Conservation (phyloP, 306 rosid species). For the Canavalia ensiformis region DNA sequence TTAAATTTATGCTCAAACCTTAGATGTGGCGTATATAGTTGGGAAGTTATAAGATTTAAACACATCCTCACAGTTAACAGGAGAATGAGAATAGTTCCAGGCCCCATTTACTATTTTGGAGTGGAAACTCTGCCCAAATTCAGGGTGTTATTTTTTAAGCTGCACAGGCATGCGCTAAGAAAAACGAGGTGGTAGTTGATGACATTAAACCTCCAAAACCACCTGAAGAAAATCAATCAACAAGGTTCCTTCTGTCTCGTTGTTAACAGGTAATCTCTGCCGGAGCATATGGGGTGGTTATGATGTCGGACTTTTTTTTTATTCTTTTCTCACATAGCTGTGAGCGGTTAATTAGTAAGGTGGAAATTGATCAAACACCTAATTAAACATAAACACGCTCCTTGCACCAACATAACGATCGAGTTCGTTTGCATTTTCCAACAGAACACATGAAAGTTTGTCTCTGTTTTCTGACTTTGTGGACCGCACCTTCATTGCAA, state of each 20-base stretch:
- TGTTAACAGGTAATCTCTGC: background rate
- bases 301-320: background rate
- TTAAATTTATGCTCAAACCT: too few relatives aligned
- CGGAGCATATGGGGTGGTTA: background rate
- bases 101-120: slow-evolving; percentile 1
- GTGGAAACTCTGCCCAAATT: background rate
- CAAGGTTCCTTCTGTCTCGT: background rate
- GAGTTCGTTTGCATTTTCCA: background rate
- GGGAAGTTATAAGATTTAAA: slow-evolving; percentile 3
- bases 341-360: background rate
- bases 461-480: background rate
- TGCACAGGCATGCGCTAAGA: background rate
- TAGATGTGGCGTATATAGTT: background rate
- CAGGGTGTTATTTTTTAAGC: background rate
- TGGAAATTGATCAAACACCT: background rate
- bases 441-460: background rate
- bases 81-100: slow-evolving; percentile 10
- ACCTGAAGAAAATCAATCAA: background rate
- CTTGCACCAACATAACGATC: background rate
- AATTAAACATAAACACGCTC: background rate
- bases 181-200: background rate
- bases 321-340: background rate
- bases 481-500: background rate
- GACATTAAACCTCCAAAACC: background rate
- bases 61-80: background rate